Conservation (phyloP, 2,329 filamentous ascomycete genomes). For the Aspergillus pseudoterreus region DNA sequence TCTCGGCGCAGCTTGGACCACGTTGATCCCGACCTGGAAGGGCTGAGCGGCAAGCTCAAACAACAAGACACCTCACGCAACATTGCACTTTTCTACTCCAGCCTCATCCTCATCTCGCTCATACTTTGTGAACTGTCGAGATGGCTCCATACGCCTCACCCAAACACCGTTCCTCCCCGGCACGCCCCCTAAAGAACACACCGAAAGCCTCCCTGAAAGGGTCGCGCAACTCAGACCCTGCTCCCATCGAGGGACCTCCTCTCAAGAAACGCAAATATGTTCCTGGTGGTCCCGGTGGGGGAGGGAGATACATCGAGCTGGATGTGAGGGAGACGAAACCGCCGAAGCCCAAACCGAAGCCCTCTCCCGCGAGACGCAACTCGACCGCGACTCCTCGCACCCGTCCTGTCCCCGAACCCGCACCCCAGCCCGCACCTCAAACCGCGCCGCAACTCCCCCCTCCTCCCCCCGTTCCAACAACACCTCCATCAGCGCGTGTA, state of each 20-base stretch:
- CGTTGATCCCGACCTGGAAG: conserved; percentile 9
- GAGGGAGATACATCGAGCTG: conserved; percentile 76
- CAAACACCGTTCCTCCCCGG: conserved; percentile 22
- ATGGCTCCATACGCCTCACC: conserved; percentile 33
- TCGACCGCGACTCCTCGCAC: conserved; percentile 46
- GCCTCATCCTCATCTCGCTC: background rate
- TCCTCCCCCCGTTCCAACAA: conserved; percentile 30
- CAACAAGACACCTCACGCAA: background rate
- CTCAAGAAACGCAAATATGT: conserved; percentile 73
- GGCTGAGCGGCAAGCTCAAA: conserved; percentile 12
- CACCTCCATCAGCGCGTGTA: conserved; percentile 37
- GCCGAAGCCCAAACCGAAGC: conserved; percentile 40
- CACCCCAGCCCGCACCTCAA: conserved; percentile 12
- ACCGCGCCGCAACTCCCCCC: conserved; percentile 21
- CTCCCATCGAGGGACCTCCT: conserved; percentile 54
- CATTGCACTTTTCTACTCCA: background rate
- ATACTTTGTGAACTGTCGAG: background rate
- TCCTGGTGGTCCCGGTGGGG: conserved; percentile 80
- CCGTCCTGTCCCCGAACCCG: conserved; percentile 42
- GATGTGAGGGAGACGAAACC: conserved; percentile 56
- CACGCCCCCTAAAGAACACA: conserved; percentile 25
- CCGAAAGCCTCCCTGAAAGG: conserved; percentile 31
- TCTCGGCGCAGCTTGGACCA: conserved; percentile 6
- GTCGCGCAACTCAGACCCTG: conserved; percentile 24
- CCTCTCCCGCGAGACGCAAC: conserved; percentile 43